phyloP scores from a whole-genome alignment of 179 eudicot genomes.

The Actinidia polygama region DNA sequence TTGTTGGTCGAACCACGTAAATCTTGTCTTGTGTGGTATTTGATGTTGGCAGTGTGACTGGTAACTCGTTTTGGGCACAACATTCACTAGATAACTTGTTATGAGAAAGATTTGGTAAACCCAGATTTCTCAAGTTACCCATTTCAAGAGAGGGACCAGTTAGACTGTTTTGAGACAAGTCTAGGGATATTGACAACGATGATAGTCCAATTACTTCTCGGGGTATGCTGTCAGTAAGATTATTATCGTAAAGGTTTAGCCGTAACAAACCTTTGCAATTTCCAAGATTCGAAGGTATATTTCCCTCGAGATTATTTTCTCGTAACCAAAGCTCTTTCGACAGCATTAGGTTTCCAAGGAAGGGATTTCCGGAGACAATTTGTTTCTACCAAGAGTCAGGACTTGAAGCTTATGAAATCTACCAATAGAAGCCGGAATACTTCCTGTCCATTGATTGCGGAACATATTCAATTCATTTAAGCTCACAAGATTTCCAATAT shows the following conservation, averaged over 20 bases:
- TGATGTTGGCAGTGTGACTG: no score
- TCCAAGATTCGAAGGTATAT: not conserved
- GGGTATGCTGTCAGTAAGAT: slow-evolving; percentile 24
- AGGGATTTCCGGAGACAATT: not conserved
- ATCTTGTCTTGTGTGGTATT: no score
- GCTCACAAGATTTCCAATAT: slow-evolving; percentile 18
- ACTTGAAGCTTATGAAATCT: slow-evolving; percentile 9
- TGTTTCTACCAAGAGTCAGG: not conserved
- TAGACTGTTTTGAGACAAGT: slow-evolving; percentile 21
- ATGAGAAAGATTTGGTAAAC: slow-evolving; percentile 12
- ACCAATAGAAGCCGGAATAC: not conserved
- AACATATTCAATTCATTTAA: not conserved
- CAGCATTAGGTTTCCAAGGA: not conserved
- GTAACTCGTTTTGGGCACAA: no score
- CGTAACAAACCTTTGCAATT: no score
- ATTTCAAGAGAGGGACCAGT: slow-evolving; percentile 18
- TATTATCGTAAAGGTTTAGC: not conserved
- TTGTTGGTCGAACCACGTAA: no score
- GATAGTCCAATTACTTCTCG: slow-evolving; percentile 21
- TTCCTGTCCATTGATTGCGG: slow-evolving; percentile 20
- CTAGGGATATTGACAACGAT: slow-evolving; percentile 7
- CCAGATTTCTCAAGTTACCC: slow-evolving; percentile 12
- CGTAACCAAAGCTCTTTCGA: not conserved
- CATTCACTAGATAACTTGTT: slow-evolving; percentile 33
- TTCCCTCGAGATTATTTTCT: not conserved